Evolutionary conservation across 306 rosid species (phyloP), one percentile per base, ranked within the genome.

Genomic region (Morella rubra): DNA sequence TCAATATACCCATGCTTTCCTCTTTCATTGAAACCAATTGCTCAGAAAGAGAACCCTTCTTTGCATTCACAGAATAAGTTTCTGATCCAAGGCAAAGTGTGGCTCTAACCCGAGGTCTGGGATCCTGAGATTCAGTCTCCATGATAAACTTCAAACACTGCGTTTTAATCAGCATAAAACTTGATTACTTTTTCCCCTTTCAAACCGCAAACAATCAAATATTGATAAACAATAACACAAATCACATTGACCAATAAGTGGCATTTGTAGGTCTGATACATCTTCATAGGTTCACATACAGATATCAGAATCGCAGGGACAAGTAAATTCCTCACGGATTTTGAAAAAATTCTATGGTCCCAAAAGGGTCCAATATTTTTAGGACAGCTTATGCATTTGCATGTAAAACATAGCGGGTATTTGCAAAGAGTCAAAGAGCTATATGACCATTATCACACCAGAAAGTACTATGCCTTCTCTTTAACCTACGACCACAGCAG

Each of bases 21-120:
- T 85, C 96, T 81, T 91, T 93, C 80, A 85, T n/a, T 7, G 83
- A 87, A 82, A 85, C 85, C 76, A 94, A 78, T 80, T 91, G 91
- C 85, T 90, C 89, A 0, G 96, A 94, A 52, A 89, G 86, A 14
- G 67, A 61, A 72, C 89, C 95, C 58, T 79, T 70, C 70, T 60
- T 72, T 53, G 85, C 81, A 40, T 62, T 14, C 59, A 89, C 86
- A 66, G 85, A 77, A 66, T 84, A 82, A 41, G 88, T 84, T 81
- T 92, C 95, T 66, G 89, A 22, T 41, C 91, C 93, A 16, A 91
- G 90, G 47, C 83, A 54, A 77, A 94, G 66, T 47, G 87, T 78
- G 10, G 79, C 91, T 46, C 77, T 84, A 68, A 90, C 91, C 74
- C 11, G 87, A 8, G 89, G 82, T 83, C 42, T 82, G 13, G 60